Conservation (phyloP, 2,329 filamentous ascomycete genomes). For the Blastomyces silverae region DNA sequence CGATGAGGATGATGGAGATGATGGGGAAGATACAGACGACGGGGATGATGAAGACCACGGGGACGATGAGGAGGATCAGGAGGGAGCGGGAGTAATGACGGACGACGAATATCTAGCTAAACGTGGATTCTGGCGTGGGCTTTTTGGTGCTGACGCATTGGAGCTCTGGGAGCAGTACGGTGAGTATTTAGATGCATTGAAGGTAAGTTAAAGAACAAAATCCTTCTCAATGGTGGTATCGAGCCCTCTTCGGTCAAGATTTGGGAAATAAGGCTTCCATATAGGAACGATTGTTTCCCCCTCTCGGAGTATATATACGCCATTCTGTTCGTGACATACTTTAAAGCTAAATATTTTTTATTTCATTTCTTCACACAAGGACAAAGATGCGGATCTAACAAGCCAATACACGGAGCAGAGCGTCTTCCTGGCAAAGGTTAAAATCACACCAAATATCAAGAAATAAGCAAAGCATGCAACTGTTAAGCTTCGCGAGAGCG, state of each 20-base stretch:
- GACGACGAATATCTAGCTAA: neutral
- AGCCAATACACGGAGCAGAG: neutral
- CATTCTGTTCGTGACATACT: neutral
- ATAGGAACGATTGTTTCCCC: neutral
- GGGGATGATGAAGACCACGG: constrained; percentile 11
- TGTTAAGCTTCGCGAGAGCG: neutral
- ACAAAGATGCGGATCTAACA: neutral
- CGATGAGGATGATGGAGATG: neutral
- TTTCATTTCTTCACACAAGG: neutral
- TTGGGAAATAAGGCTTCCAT: neutral
- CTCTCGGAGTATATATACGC: neutral
- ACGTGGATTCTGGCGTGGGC: constrained; percentile 32
- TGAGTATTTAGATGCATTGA: constrained; percentile 38
- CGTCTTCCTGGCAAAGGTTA: neutral
- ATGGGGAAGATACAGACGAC: constrained; percentile 30
- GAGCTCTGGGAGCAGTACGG: constrained; percentile 71
- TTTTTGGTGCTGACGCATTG: constrained; percentile 60
- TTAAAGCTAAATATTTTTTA: neutral
- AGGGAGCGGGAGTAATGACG: constrained; percentile 11
- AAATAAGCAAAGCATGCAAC: neutral
- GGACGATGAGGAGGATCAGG: constrained; percentile 28
- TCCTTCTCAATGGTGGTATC: neutral
- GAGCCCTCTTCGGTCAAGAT: neutral
- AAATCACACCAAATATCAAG: neutral
- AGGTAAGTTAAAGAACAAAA: neutral